Evolutionary conservation across 768 basidiomycete genomes (phyloP).

Genomic region (Agrocybe pediades): DNA sequence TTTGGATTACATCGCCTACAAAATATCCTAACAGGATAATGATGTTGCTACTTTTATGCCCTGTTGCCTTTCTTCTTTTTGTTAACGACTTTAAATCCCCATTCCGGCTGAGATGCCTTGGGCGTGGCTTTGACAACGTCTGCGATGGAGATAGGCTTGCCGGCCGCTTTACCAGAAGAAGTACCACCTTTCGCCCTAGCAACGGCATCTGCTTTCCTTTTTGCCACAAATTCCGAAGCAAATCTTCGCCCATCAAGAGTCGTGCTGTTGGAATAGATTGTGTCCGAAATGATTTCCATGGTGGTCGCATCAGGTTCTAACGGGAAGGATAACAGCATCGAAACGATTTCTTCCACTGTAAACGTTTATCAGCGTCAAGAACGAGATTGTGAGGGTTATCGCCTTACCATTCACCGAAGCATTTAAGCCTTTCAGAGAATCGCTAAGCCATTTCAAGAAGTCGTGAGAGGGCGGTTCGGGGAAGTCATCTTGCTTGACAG

Average conservation of each 20-base stretch:
- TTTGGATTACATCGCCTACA: no score
- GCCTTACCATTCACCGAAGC: conserved; percentile 67
- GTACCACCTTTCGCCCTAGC: conserved; percentile 46
- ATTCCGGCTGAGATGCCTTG: conserved; percentile 72
- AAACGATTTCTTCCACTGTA: conserved; percentile 92
- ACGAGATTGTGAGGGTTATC: not conserved
- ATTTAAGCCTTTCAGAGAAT: conserved; percentile 80
- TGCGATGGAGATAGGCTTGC: conserved; percentile 73
- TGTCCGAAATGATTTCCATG: conserved; percentile 90
- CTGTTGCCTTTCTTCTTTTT: conserved; percentile 70
- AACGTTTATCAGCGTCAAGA: not conserved
- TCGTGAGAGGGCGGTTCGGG: conserved; percentile 78
- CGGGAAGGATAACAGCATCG: conserved; percentile 94
- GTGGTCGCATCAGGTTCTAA: conserved; percentile 84
- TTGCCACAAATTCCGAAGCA: conserved; percentile 87
- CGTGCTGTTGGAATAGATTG: conserved; percentile 92
- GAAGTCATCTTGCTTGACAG: conserved; percentile 58
- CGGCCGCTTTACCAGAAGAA: conserved; percentile 33
- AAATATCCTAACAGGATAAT: no score
- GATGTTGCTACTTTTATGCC: conserved; percentile 3
- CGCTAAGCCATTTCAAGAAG: conserved; percentile 89
- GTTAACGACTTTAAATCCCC: conserved; percentile 94
- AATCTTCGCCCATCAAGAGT: conserved; percentile 95
- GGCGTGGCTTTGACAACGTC: conserved; percentile 91
- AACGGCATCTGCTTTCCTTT: conserved; percentile 81